Conservation (phyloP, 1,284 basidiomycete species). For the Mycena citricolor region DNA sequence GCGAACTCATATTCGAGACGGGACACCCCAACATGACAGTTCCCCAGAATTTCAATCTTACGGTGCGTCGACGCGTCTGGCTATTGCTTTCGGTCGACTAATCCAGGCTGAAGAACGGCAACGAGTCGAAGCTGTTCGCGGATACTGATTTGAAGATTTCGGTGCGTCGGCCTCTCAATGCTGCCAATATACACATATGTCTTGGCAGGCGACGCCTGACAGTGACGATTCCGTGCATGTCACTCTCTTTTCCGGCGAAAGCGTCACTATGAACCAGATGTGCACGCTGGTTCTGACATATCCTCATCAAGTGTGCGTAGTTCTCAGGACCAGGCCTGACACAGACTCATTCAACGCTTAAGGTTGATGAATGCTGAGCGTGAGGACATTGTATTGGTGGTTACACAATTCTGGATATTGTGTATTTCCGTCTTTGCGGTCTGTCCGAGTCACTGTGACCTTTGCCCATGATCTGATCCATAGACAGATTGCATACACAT, state of each 20-base stretch:
- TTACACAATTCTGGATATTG: slow-evolving; percentile 58
- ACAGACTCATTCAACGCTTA: background rate
- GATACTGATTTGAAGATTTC: no score
- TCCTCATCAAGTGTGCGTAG: slow-evolving; percentile 20
- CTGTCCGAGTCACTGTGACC: slow-evolving; percentile 2
- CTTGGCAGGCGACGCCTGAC: background rate
- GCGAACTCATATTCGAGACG: slow-evolving; percentile 10
- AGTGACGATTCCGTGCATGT: slow-evolving; percentile 7
- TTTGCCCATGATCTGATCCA: slow-evolving; percentile 3
- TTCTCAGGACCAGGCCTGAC: background rate
- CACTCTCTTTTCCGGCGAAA: slow-evolving; percentile 1
- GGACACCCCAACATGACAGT: slow-evolving; percentile 1
- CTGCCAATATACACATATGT: background rate
- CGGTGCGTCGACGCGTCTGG: slow-evolving; percentile 3
- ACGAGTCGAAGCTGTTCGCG: slow-evolving; percentile 3
- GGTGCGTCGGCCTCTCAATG: no score
- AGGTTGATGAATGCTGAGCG: slow-evolving; percentile 45
- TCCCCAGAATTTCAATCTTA: slow-evolving; percentile 8
- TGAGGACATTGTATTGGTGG: slow-evolving; percentile 54
- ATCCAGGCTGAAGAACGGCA: background rate
- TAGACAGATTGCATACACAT: slow-evolving; percentile 52
- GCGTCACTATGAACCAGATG: slow-evolving; percentile 5
- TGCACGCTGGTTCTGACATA: slow-evolving; percentile 20
- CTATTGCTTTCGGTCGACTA: background rate
- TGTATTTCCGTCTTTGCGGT: slow-evolving; percentile 60